A percentile compares a stretch with the other conserved stretches of the same genome.
Evolutionary conservation across 345 rosid genomes (phyloP).

Genomic region (Eucalyptus sp.): DNA sequence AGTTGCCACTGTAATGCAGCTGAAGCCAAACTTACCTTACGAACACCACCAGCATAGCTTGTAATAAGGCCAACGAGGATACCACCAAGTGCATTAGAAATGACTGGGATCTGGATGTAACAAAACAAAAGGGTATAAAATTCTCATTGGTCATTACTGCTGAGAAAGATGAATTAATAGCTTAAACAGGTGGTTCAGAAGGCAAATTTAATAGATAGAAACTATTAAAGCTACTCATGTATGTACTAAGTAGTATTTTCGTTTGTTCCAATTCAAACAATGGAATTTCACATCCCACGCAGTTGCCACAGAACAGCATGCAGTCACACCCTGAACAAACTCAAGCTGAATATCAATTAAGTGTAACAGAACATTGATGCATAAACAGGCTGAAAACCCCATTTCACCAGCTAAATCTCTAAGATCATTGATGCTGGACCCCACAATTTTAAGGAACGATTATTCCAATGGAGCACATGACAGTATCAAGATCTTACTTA

Average conservation of each 20-base stretch:
- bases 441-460: background rate
- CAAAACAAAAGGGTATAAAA: background rate
- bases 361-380: background rate
- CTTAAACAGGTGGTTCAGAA: background rate
- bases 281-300: background rate
- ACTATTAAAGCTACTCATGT: background rate
- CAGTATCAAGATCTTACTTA: background rate
- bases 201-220: background rate
- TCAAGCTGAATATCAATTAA: background rate
- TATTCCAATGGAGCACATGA: background rate
- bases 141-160: background rate
- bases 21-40: constrained; percentile 45
- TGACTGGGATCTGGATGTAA: constrained; percentile 59
- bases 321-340: background rate
- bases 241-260: background rate
- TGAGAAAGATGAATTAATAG: background rate
- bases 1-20: background rate
- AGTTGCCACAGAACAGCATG: background rate
- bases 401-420: background rate
- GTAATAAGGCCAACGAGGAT: constrained; percentile 96
- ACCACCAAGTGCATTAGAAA: constrained; percentile 81
- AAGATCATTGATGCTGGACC: background rate
- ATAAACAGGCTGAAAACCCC: background rate
- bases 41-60: constrained; percentile 92
- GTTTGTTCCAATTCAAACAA: background rate